Conservation (phyloP, 78 protist species). For the Dictyostelium capitatum region DNA sequence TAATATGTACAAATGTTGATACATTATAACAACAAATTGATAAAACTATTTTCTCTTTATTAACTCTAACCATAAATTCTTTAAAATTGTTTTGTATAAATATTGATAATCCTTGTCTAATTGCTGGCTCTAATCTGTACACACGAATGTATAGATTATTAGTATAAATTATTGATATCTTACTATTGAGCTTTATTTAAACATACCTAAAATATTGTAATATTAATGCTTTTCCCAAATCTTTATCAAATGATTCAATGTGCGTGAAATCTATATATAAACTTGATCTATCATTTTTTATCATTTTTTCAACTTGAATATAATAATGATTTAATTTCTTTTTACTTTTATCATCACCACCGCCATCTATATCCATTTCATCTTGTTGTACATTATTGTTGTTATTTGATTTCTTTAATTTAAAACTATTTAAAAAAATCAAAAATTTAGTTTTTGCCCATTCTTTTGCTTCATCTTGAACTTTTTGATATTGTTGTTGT, state of each 20-base stretch:
- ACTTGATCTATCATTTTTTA: conserved; percentile 9
- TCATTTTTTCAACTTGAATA: conserved; percentile 23
- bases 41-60: background rate
- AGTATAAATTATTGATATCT: too few relatives aligned
- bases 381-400: background rate
- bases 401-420: background rate
- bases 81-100: conserved; percentile 2
- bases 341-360: background rate
- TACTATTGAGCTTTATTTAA: too few relatives aligned
- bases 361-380: background rate
- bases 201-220: conserved; percentile 33
- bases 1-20: conserved; percentile 44
- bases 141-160: too few relatives aligned
- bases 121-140: conserved; percentile 28
- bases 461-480: conserved; percentile 22
- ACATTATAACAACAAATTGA: conserved; percentile 47
- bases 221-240: conserved; percentile 9
- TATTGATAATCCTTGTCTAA: conserved; percentile 22
- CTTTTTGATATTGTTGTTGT: conserved; percentile 8
- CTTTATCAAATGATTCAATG: conserved; percentile 20
- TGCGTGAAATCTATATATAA: conserved; percentile 53
- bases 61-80: background rate
- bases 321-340: conserved; percentile 5
- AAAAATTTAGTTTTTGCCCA: background rate
- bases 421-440: conserved; percentile 14